phyloP scores from a whole-genome alignment of 2,329 filamentous ascomycete genomes.

The Falciphora oryzae region DNA sequence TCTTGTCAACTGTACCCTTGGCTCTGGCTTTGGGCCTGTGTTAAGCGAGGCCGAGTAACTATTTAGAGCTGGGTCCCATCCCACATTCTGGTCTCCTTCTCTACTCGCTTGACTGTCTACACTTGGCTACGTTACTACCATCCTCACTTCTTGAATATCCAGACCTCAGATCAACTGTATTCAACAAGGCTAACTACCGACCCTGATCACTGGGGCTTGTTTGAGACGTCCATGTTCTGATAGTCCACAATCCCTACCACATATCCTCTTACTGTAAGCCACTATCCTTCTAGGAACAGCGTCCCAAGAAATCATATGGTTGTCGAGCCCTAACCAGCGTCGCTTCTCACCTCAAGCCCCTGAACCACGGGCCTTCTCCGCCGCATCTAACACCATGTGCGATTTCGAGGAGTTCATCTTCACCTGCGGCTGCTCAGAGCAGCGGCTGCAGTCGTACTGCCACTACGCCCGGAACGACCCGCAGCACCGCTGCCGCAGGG shows the following conservation, averaged over 20 bases:
- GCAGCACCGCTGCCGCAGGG: slow-evolving; percentile 61
- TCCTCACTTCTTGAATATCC: no score
- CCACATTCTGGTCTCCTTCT: not conserved
- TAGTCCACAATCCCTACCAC: no score
- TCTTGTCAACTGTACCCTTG: not conserved
- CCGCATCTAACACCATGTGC: slow-evolving; percentile 48
- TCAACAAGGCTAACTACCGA: no score
- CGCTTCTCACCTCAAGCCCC: no score
- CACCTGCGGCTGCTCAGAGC: slow-evolving; percentile 54
- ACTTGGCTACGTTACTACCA: not conserved
- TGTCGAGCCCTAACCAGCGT: no score
- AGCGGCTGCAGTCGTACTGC: slow-evolving; percentile 62
- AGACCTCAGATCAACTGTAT: no score
- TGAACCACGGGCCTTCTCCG: not conserved
- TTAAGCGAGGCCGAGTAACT: not conserved
- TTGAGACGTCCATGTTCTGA: no score
- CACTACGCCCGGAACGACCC: slow-evolving; percentile 70
- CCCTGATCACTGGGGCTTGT: no score
- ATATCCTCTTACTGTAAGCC: no score
- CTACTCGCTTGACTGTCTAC: not conserved
- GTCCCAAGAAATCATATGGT: no score
- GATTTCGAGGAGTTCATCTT: slow-evolving; percentile 67
- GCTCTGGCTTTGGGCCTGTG: not conserved
- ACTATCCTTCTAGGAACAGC: no score
- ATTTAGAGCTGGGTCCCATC: not conserved